Percentiles rank a stretch among this genome's conserved stretches.
Conservation (phyloP, 805 yeast species). For the Pichia ethanolica region DNA sequence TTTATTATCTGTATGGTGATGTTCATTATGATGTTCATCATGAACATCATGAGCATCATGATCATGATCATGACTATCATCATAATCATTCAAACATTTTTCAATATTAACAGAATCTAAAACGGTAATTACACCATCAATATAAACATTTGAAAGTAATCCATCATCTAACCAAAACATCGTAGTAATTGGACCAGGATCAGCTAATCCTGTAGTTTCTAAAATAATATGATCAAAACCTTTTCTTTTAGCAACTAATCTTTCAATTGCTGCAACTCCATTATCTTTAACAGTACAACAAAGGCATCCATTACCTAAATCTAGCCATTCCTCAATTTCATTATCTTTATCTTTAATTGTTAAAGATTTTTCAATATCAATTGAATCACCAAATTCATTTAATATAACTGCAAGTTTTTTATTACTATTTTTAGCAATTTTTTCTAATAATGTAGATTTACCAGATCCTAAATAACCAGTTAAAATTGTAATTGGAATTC, state of each 20-base stretch:
- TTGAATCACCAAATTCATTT: slow-evolving; percentile 88
- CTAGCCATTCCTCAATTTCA: slow-evolving; percentile 87
- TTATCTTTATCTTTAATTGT: slow-evolving; percentile 51
- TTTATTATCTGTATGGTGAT: slow-evolving; percentile 16
- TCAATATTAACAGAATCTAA: slow-evolving; percentile 66
- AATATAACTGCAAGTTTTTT: slow-evolving; percentile 80
- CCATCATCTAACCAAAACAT: slow-evolving; percentile 98
- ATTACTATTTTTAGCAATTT: slow-evolving; percentile 61
- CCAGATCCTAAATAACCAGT: slow-evolving; percentile 97
- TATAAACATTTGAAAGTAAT: slow-evolving; percentile 70
- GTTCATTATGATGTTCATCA: slow-evolving; percentile 28
- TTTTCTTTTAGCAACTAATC: slow-evolving; percentile 61
- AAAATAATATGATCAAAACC: slow-evolving; percentile 81
- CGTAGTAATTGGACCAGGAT: slow-evolving; percentile 93
- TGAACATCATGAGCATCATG: too few relatives aligned
- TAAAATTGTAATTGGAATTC: slow-evolving; percentile 85
- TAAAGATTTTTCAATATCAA: slow-evolving; percentile 81
- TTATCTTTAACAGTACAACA: slow-evolving; percentile 95
- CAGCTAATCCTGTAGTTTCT: slow-evolving; percentile 95
- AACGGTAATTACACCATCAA: slow-evolving; percentile 89
- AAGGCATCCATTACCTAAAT: slow-evolving; percentile 91
- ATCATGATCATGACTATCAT: slow-evolving; percentile 30
- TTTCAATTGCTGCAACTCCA: slow-evolving; percentile 91
- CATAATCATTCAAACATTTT: slow-evolving; percentile 55
- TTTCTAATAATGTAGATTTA: slow-evolving; percentile 76